Percentiles rank a stretch among this genome's conserved stretches.
Evolutionary conservation across 2,329 filamentous ascomycete genomes (phyloP).

Genomic region (Fusarium xylarioides): DNA sequence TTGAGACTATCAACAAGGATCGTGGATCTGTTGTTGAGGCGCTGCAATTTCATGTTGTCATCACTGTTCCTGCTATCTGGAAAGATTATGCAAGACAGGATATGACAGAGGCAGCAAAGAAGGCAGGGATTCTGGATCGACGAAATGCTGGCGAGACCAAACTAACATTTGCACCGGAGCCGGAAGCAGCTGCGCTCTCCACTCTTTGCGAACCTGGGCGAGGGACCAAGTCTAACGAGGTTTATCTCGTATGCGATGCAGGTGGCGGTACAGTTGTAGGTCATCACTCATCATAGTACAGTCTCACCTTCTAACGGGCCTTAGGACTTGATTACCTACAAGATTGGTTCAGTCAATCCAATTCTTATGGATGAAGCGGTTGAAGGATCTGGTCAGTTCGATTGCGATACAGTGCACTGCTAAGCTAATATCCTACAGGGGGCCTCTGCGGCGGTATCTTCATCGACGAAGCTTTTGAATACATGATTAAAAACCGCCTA

Average conservation of each 20-base stretch:
- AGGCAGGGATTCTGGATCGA: not conserved
- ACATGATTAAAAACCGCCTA: not conserved
- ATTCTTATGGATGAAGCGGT: not conserved
- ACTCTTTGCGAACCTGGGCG: not conserved
- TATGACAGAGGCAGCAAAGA: not conserved
- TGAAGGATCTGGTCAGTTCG: not conserved
- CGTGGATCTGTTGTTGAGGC: not conserved
- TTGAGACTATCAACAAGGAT: not conserved
- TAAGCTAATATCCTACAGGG: not conserved
- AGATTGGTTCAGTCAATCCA: not conserved
- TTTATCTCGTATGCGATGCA: not conserved
- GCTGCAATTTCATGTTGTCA: not conserved
- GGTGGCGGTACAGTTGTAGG: not conserved
- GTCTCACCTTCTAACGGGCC: not conserved
- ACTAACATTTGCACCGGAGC: not conserved
- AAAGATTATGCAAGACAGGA: not conserved
- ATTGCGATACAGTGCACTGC: not conserved
- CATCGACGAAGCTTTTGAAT: not conserved
- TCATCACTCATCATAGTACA: not conserved
- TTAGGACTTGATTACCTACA: not conserved
- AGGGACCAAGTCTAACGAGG: not conserved
- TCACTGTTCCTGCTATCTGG: not conserved
- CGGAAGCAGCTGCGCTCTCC: not conserved
- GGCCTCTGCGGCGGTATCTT: not conserved
- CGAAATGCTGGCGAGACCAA: not conserved